These are phyloP conservation scores for Hypholoma sublateritium DNA, from an alignment of 768 basidiomycete species.

Conservation along the genomic window DNA sequence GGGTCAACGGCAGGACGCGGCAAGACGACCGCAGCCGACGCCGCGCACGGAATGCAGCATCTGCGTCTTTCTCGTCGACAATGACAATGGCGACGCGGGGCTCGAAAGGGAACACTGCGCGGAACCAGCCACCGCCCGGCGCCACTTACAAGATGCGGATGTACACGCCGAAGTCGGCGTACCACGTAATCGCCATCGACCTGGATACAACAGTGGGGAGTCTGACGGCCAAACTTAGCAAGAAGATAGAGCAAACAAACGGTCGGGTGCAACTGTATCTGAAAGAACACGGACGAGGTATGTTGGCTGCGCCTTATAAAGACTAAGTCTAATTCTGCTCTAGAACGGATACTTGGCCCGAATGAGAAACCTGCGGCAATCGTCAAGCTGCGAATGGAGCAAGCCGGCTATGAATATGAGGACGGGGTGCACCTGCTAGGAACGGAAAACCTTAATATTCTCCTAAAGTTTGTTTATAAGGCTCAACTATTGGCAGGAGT, in stretches of 20 bases:
- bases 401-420: conserved; percentile 83
- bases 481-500: conserved; percentile 68
- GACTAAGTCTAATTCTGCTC: background rate
- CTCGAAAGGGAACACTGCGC: conserved; percentile 3
- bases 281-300: conserved; percentile 75
- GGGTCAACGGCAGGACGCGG: background rate
- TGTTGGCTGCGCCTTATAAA: conserved; percentile 17
- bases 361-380: conserved; percentile 86
- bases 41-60: conserved; percentile 2
- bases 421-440: conserved; percentile 81
- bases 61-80: conserved; percentile 8
- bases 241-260: conserved; percentile 52
- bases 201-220: conserved; percentile 68
- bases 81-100: conserved; percentile 3
- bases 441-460: conserved; percentile 76
- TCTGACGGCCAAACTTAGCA: conserved; percentile 59
- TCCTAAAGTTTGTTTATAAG: conserved; percentile 91
- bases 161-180: conserved; percentile 70
- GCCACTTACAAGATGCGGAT: conserved; percentile 64
- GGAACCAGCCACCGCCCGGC: conserved; percentile 10
- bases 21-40: conserved; percentile 1
- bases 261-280: conserved; percentile 72
- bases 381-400: conserved; percentile 77
- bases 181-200: conserved; percentile 66
- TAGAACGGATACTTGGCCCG: conserved; percentile 82